These are phyloP conservation scores for Scutellaria galericulata DNA, from an alignment of 257 asterid species.

Conservation along the genomic window DNA sequence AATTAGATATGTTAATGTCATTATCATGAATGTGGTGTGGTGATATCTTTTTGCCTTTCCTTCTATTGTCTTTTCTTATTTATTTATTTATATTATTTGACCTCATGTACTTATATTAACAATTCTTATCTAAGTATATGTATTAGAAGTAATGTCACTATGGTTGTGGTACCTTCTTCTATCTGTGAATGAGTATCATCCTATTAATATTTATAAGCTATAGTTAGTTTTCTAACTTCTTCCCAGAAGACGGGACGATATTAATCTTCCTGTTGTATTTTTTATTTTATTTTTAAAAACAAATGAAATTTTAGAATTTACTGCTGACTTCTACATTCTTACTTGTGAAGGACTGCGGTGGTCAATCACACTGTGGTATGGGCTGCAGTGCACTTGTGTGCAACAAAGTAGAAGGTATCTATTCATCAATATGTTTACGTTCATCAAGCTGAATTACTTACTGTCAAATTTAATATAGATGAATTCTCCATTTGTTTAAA, in stretches of 20 bases:
- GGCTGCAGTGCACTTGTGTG: slow-evolving; percentile 92
- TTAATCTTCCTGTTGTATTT: not conserved
- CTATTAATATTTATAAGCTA: slow-evolving; percentile 12
- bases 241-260: not conserved
- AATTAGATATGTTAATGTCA: not conserved
- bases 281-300: not conserved
- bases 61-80: not conserved
- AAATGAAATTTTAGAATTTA: slow-evolving; percentile 5
- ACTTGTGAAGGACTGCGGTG: slow-evolving; percentile 79
- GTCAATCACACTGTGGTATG: slow-evolving; percentile 84
- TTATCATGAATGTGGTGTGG: not conserved
- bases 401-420: slow-evolving; percentile 66
- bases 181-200: slow-evolving; percentile 12
- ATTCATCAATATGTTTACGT: slow-evolving; percentile 18
- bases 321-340: slow-evolving; percentile 34
- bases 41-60: not conserved
- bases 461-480: not conserved
- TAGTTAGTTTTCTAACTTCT: slow-evolving; percentile 1
- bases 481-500: not conserved
- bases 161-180: slow-evolving; percentile 8
- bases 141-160: not conserved
- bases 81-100: not conserved
- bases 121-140: not conserved
- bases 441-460: slow-evolving; percentile 13
- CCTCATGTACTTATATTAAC: not conserved